Base-by-base conservation (phyloP, 75 land plant species). In the Chamaecyparis obtusa region DNA sequence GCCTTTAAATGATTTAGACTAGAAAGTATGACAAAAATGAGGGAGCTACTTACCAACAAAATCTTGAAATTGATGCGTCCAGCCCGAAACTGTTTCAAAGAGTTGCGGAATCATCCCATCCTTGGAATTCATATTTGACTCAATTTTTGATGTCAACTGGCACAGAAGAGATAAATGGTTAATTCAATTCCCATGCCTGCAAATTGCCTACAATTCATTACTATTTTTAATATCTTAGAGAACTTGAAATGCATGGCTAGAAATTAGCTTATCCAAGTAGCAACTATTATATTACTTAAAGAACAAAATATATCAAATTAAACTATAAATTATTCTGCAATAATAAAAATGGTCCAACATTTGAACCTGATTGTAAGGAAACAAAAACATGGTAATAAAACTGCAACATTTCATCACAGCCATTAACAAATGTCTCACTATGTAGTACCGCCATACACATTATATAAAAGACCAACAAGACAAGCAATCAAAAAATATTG, bases 41-140 rank as follows among this genome's bases (percentile, higher is more conserved):
- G n/a, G 41, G 83, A 11, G 44, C 83, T 10, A 11, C 49, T 46
- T 46, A 81, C 83, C 83, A 81, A 81, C 30, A 81, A 81, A 44
- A 13, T 81, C 83, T 43, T 80, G 83, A 80, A 80, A 80, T 43
- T 44, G 83, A 43, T 80, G 46, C 27, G 48, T 80, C 48, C 39
- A 80, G 43, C 83, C 44, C 5, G 83, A 80, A 80, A 44, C 83
- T 44, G 30, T 80, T 44, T 80, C 83, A 80, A 80, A 80, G 83
- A 80, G 83, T 9, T 80, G 30, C 2, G 49, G 48, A 80, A 80
- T 80, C 24, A 80, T 19, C 49, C 83, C 83, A 80, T 80, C 48
- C 44, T 24, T 80, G 11, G 27, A 10, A n/a, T 27, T 27, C 19
- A 43, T 80, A 39, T 41, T n/a, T 24, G 48, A 43, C 44, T 80